Evolutionary conservation across 78 protist species (phyloP).

Genomic region (Planoprotostelium fungivorum): DNA sequence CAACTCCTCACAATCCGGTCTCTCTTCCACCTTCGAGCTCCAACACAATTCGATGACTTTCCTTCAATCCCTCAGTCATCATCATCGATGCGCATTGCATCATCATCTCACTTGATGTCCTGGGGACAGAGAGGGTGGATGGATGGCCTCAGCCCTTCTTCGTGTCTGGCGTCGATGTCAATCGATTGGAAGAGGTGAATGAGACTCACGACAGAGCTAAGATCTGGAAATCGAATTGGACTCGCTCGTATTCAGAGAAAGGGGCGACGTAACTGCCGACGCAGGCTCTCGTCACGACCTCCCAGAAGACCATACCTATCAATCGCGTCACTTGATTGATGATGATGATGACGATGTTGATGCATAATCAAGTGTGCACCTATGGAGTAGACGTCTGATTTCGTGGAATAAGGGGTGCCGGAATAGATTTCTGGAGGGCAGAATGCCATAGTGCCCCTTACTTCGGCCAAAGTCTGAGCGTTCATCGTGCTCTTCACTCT

Average conservation of each 20-base stretch:
- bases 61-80: neutral
- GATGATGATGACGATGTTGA: too few relatives aligned
- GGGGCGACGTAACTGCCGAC: neutral
- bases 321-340: neutral
- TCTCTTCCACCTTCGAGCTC: neutral
- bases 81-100: neutral
- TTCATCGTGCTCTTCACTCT: constrained; percentile 55
- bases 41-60: neutral
- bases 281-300: neutral
- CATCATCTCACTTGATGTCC: neutral
- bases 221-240: neutral
- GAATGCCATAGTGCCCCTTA: constrained; percentile 60
- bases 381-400: constrained; percentile 55
- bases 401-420: constrained; percentile 41
- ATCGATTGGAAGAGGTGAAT: too few relatives aligned
- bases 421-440: constrained; percentile 62
- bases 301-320: neutral
- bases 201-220: too few relatives aligned
- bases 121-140: neutral
- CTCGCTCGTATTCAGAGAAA: neutral
- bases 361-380: too few relatives aligned
- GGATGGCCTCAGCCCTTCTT: neutral
- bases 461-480: constrained; percentile 39
- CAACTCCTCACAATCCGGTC: neutral
- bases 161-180: too few relatives aligned